phyloP scores from a whole-genome alignment of 2,329 filamentous ascomycete species.

The Coniochaeta ligniaria region DNA sequence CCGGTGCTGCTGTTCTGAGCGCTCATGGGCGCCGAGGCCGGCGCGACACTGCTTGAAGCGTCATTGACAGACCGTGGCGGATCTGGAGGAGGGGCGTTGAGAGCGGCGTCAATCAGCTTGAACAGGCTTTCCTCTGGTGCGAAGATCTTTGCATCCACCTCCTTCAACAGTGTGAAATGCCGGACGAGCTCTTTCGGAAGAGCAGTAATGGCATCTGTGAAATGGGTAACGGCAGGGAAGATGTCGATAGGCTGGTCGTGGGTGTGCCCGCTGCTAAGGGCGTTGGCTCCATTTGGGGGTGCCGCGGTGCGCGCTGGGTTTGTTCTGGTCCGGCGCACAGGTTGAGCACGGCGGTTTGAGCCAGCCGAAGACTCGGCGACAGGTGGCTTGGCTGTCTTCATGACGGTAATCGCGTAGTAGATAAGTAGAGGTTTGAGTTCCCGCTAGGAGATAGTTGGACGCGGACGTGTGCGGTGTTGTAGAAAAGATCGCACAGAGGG shows the following conservation, averaged over 20 bases:
- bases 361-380: constrained; percentile 27
- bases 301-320: constrained; percentile 53
- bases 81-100: constrained; percentile 41
- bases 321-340: constrained; percentile 57
- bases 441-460: background rate
- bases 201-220: constrained; percentile 86
- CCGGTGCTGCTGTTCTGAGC: constrained; percentile 41
- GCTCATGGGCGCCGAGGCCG: constrained; percentile 39
- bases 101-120: constrained; percentile 62
- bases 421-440: background rate
- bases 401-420: constrained; percentile 18
- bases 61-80: constrained; percentile 34
- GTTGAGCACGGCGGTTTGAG: constrained; percentile 48
- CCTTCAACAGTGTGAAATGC: constrained; percentile 92
- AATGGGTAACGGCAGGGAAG: constrained; percentile 62
- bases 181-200: constrained; percentile 91
- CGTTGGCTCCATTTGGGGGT: constrained; percentile 33
- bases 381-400: constrained; percentile 49
- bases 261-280: constrained; percentile 32
- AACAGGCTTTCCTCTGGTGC: constrained; percentile 77
- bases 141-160: constrained; percentile 96
- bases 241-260: constrained; percentile 58
- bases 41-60: constrained; percentile 31
- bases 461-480: background rate
- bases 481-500: background rate